Evolutionary conservation across 495 filamentous ascomycete genomes (phyloP), one percentile per base, ranked within the genome.

Genomic region (Parathielavia appendiculata): DNA sequence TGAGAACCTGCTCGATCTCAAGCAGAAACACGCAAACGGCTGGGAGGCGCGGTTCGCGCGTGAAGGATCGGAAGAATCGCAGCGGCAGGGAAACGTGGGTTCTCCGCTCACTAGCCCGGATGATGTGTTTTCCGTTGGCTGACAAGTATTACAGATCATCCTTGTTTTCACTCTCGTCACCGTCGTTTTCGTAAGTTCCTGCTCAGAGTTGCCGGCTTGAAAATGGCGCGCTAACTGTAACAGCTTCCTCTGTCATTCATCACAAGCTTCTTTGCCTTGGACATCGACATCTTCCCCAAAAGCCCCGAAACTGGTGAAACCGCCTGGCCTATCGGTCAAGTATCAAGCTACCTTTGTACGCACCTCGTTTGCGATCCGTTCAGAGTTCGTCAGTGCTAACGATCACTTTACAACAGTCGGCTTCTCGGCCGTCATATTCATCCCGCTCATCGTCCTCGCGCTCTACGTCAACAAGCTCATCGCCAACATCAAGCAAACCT

Each of bases 11-110:
- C 58, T 66, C 6, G 57, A 66, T n/a, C 51, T 68, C 10, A 71
- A 71, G 51, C 57, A 62, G 23, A 69, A 67, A 40, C 62, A 71
- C n/a, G 59, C 67, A 7, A 68, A 58, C 38, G 62, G 61, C 8
- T 60, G 53, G 46, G 68, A 71, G 44, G 65, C 68, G 1, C 59
- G 64, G 9, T 61, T 56, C 38, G 56, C 62, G 0, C 51, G 53
- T 19, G 53, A 65, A 50, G 56, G 57, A 13, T 63, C 61, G 2
- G 61, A 63, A 30, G 53, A 59, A 20, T 38, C 51, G 3, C 57
- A 59, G 30, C 51, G 61, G 5, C 61, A 63, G 36, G 57, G 57
- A 52, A 63, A 59, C 39, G 60, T 59, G 23, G 17, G 60, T 22
- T n/a, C 1, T 11, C 7, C 30, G 11, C 44, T 16, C 20, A 4